phyloP scores from a whole-genome alignment of 441 rosid genomes.

The Kokia cookei region DNA sequence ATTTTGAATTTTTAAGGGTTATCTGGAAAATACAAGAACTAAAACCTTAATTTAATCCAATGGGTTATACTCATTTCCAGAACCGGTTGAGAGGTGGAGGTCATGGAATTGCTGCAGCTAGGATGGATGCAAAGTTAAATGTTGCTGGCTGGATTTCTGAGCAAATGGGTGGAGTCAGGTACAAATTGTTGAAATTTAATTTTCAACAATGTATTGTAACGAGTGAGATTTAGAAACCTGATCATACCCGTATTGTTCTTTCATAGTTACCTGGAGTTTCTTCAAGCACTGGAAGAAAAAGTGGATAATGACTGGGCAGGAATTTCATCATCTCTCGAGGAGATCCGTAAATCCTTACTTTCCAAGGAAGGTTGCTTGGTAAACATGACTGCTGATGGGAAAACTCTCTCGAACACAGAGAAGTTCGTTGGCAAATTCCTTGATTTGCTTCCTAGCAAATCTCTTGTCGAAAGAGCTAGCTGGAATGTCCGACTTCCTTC shows the following conservation, averaged over 20 bases:
- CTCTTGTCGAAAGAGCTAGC: slow-evolving; percentile 29
- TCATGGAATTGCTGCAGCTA: slow-evolving; percentile 79
- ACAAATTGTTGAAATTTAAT: slow-evolving; percentile 9
- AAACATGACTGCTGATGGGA: slow-evolving; percentile 88
- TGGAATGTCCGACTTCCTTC: slow-evolving; percentile 56
- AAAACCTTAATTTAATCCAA: slow-evolving; percentile 3
- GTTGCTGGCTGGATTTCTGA: slow-evolving; percentile 94
- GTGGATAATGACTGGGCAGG: slow-evolving; percentile 87
- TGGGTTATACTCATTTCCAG: slow-evolving; percentile 29
- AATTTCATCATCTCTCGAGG: slow-evolving; percentile 83
- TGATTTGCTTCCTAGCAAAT: slow-evolving; percentile 70
- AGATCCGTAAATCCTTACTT: slow-evolving; percentile 71
- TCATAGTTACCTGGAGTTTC: slow-evolving; percentile 75
- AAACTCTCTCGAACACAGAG: slow-evolving; percentile 50
- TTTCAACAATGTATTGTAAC: background rate
- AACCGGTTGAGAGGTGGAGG: slow-evolving; percentile 89
- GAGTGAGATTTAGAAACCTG: background rate
- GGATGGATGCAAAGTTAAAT: slow-evolving; percentile 93
- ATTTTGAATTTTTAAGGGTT: slow-evolving; percentile 6
- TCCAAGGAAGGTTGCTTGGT: slow-evolving; percentile 75
- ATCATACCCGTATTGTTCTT: slow-evolving; percentile 13
- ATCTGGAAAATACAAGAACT: background rate
- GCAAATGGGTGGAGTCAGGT: slow-evolving; percentile 99
- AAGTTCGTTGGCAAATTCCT: slow-evolving; percentile 67
- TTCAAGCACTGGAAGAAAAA: slow-evolving; percentile 66